phyloP scores from a whole-genome alignment of 2,329 filamentous ascomycete species.

The Penicillium fuscoglaucum region DNA sequence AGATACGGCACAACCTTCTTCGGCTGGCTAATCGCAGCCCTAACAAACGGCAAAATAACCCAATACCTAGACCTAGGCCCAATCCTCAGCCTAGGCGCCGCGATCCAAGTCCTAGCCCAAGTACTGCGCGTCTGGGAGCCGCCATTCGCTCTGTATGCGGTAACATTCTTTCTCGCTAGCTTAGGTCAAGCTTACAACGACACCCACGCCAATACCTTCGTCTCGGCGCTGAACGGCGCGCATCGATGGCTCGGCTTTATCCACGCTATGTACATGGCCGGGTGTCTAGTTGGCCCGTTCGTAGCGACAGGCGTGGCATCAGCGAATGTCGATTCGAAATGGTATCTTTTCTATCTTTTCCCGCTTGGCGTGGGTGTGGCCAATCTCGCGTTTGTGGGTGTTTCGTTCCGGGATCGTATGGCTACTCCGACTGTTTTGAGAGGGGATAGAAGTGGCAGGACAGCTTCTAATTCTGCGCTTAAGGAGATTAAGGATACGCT shows the following conservation, averaged over 20 bases:
- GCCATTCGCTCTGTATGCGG: slow-evolving; percentile 57
- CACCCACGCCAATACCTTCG: slow-evolving; percentile 63
- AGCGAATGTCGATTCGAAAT: slow-evolving; percentile 38
- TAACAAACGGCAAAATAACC: slow-evolving; percentile 52
- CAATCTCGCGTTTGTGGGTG: slow-evolving; percentile 51
- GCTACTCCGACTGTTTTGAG: background rate
- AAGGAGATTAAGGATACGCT: slow-evolving; percentile 30
- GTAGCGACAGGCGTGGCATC: slow-evolving; percentile 55
- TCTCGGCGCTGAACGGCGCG: slow-evolving; percentile 52
- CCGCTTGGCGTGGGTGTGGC: slow-evolving; percentile 54
- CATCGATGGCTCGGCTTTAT: slow-evolving; percentile 65
- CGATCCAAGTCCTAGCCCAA: slow-evolving; percentile 51
- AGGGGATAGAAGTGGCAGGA: background rate
- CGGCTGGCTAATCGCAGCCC: slow-evolving; percentile 61
- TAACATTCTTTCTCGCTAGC: slow-evolving; percentile 60
- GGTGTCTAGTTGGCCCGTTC: slow-evolving; percentile 59
- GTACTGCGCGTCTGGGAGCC: slow-evolving; percentile 58
- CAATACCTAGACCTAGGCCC: slow-evolving; percentile 57
- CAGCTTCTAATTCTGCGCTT: slow-evolving; percentile 10
- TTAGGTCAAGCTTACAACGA: slow-evolving; percentile 65
- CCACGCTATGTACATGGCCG: slow-evolving; percentile 62
- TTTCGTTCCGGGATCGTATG: slow-evolving; percentile 52
- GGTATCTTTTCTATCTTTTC: slow-evolving; percentile 60
- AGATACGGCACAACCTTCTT: slow-evolving; percentile 59
- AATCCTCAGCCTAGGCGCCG: slow-evolving; percentile 58